Conservation (phyloP, 2,329 filamentous ascomycete species). For the Ophioceras dolichostomum region DNA sequence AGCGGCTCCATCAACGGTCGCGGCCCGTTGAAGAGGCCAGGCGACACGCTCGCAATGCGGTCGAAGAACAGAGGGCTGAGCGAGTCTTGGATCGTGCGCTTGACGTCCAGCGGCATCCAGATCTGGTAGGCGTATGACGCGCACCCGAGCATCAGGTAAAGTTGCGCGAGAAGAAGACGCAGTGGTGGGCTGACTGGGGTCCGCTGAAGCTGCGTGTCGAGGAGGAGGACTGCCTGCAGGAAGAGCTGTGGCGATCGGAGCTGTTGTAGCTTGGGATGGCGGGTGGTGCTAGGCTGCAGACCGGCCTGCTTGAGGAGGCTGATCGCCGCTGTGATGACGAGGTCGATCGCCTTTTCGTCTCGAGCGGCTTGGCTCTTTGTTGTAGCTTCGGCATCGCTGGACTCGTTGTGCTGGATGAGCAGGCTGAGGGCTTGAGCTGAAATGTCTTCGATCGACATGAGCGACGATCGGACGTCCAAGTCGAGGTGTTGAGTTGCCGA, state of each 20-base stretch:
- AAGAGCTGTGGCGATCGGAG: slow-evolving; percentile 12
- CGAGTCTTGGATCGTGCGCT: slow-evolving; percentile 45
- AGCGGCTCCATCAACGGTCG: slow-evolving; percentile 27
- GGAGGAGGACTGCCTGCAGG: slow-evolving; percentile 34
- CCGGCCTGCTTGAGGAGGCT: slow-evolving; percentile 18
- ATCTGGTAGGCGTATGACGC: slow-evolving; percentile 30
- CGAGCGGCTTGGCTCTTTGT: no score
- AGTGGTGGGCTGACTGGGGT: slow-evolving; percentile 33
- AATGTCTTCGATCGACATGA: no score
- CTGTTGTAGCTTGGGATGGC: neutral
- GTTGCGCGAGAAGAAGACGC: slow-evolving; percentile 35
- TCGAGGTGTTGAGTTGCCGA: no score
- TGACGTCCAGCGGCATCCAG: slow-evolving; percentile 40
- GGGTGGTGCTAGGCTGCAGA: slow-evolving; percentile 4
- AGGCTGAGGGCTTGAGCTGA: no score
- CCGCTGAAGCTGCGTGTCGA: slow-evolving; percentile 34
- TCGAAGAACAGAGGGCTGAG: slow-evolving; percentile 43
- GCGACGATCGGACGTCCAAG: no score
- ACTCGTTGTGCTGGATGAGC: no score
- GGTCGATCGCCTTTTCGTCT: slow-evolving; percentile 15
- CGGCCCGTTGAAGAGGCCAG: slow-evolving; percentile 24
- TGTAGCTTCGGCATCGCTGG: no score
- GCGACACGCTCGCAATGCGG: slow-evolving; percentile 38
- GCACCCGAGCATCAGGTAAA: slow-evolving; percentile 39
- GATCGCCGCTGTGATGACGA: slow-evolving; percentile 17